Evolutionary conservation across 805 yeast genomes (phyloP).

Genomic region (Saturnispora serradocipensis): DNA sequence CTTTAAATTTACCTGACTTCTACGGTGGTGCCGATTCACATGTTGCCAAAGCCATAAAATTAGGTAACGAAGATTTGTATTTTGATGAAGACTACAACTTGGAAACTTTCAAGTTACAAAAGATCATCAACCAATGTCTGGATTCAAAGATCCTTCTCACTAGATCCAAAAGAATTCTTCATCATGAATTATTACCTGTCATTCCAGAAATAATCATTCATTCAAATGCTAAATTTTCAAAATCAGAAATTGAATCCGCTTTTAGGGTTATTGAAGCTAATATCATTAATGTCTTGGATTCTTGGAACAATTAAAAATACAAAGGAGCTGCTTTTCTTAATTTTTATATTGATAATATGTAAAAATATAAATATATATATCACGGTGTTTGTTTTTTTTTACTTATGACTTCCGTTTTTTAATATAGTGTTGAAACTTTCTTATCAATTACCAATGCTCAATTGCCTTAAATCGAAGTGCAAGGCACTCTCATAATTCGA

Average conservation of each 20-base stretch:
- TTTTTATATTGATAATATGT: not conserved
- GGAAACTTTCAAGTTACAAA: conserved; percentile 58
- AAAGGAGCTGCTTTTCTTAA: not conserved
- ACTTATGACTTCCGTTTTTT: not conserved
- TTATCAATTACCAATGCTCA: not conserved
- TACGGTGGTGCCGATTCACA: conserved; percentile 39
- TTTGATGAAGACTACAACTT: conserved; percentile 37
- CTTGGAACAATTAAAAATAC: conserved; percentile 1
- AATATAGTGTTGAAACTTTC: not conserved
- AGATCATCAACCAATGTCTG: conserved; percentile 50
- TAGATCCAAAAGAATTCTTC: conserved; percentile 48
- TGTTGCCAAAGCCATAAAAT: conserved; percentile 36
- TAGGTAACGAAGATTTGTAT: conserved; percentile 32
- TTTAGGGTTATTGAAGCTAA: conserved; percentile 30
- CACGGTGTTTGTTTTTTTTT: not conserved
- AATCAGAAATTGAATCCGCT: conserved; percentile 38
- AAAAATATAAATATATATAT: not conserved
- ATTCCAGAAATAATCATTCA: conserved; percentile 51
- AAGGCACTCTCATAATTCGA: no score
- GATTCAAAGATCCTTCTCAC: conserved; percentile 48
- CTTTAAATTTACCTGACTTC: conserved; percentile 37
- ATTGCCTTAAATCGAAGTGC: no score
- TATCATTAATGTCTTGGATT: conserved; percentile 13
- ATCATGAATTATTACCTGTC: conserved; percentile 66
- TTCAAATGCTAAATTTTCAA: conserved; percentile 37